Evolutionary conservation across 1,284 basidiomycete genomes (phyloP), one percentile per base, ranked within the genome.

Genomic region (Pascua guehoae): DNA sequence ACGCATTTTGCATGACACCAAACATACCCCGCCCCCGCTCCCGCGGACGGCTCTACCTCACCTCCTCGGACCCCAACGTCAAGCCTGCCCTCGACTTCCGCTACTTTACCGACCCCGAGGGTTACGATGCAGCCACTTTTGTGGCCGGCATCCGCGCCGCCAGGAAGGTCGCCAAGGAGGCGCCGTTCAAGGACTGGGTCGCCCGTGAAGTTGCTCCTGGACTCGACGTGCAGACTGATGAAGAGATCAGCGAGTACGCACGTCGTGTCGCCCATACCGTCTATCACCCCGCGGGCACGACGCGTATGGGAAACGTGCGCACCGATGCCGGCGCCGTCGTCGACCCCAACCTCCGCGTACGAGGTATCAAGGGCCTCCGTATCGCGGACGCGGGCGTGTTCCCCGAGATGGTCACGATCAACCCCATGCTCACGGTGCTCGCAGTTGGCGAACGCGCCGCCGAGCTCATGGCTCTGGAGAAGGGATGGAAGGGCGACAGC

Each of bases 1-100:
- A 62, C 36, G 60, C 60, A 11, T 62, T 62, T 57, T 62, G 60
- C 54, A 62, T 62, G 60, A 62, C 60, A 12, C 60, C 60, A 42
- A 62, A 62, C 54, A 62, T 62, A 24, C 60, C 60, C 3, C 60
- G 60, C 16, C 60, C 60, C 15, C 51, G 51, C 18, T 56, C 54
- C 11, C 49, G 47, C n/a, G 60, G 60, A 15, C 36, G 49, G 12
- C 41, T 62, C 15, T 62, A 58, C 49, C 57, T 62, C 39, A 52
- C 49, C 8, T 49, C 45, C 1, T 16, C 41, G 12, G 49, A 62
- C 54, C 60, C 60, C 8, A 32, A 4, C 15, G 54, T 58, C 46
- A 62, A 62, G 54, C 60, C 60, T 16, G 57, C 60, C 5, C 60
- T 62, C 49, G 57, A 62, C 54, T 62, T 62, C 54, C 51, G 60